Percentiles rank a stretch among this genome's conserved stretches.
Evolutionary conservation across 495 filamentous ascomycete genomes (phyloP).

Genomic region (Neurospora sp.): DNA sequence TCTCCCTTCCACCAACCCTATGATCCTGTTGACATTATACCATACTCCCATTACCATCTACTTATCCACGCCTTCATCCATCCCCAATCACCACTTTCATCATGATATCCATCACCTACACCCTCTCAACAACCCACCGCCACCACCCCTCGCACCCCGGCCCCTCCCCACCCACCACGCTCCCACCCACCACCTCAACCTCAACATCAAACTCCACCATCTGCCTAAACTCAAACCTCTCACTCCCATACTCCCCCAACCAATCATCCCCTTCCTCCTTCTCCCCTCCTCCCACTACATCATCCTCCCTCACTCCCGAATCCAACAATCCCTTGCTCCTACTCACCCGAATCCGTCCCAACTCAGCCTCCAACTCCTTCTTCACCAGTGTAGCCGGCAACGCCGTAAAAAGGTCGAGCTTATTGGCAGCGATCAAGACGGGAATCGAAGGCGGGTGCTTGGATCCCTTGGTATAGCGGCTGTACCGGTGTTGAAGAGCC

Average conservation of each 20-base stretch:
- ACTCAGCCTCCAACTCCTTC: slow-evolving; percentile 66
- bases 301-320: slow-evolving; percentile 52
- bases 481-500: slow-evolving; percentile 60
- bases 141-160: slow-evolving; percentile 72
- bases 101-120: background rate
- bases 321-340: slow-evolving; percentile 74
- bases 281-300: slow-evolving; percentile 29
- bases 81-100: background rate
- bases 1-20: background rate
- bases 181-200: slow-evolving; percentile 71
- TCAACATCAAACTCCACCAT: slow-evolving; percentile 74
- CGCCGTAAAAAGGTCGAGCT: slow-evolving; percentile 90
- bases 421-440: slow-evolving; percentile 83
- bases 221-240: slow-evolving; percentile 65
- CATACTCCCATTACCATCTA: background rate
- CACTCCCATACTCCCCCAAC: slow-evolving; percentile 68
- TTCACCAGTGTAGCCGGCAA: slow-evolving; percentile 70
- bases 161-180: slow-evolving; percentile 54
- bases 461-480: slow-evolving; percentile 38
- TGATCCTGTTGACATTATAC: background rate
- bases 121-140: slow-evolving; percentile 58
- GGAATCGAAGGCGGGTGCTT: slow-evolving; percentile 54
- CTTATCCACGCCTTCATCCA: background rate
- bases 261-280: slow-evolving; percentile 65
- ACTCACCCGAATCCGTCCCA: slow-evolving; percentile 66